Conservation (phyloP, 768 basidiomycete species). For the Chalciporus piperatus region DNA sequence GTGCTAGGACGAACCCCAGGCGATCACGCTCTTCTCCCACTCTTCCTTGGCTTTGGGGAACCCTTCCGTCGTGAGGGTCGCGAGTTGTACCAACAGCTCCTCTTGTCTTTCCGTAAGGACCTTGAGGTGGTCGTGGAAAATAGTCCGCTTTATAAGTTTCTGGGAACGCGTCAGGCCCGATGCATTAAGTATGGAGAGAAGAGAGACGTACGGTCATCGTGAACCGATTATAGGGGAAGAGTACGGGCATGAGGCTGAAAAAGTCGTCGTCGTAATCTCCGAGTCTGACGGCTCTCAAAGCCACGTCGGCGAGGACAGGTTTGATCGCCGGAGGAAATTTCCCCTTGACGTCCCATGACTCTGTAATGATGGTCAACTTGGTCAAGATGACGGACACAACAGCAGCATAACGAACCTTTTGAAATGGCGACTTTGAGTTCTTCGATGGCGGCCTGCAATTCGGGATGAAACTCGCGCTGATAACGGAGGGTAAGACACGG, state of each 20-base stretch:
- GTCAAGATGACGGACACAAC: not conserved
- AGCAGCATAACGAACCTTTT: conserved; percentile 40
- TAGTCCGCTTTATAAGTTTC: conserved; percentile 93
- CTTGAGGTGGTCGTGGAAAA: conserved; percentile 69
- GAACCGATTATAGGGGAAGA: conserved; percentile 95
- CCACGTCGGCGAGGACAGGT: conserved; percentile 65
- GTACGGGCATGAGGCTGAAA: conserved; percentile 79
- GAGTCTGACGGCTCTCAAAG: conserved; percentile 74
- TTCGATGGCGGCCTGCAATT: conserved; percentile 60
- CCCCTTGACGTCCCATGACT: conserved; percentile 76
- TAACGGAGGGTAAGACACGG: not conserved
- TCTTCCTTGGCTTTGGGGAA: conserved; percentile 72
- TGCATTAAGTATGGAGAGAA: not conserved
- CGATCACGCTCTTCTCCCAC: conserved; percentile 65
- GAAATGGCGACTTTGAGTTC: conserved; percentile 59
- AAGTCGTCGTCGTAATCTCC: conserved; percentile 92
- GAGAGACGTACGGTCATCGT: conserved; percentile 72
- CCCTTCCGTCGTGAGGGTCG: conserved; percentile 56
- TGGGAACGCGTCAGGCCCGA: conserved; percentile 30
- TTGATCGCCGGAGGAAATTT: conserved; percentile 87
- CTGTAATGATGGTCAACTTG: conserved; percentile 35
- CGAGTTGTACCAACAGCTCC: conserved; percentile 61
- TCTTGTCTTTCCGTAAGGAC: conserved; percentile 69
- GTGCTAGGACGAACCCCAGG: conserved; percentile 56
- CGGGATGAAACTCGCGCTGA: conserved; percentile 68